These are phyloP conservation scores for Apophysomyces variabilis DNA, from an alignment of 371 early-diverging fungal species.

Conservation along the genomic window DNA sequence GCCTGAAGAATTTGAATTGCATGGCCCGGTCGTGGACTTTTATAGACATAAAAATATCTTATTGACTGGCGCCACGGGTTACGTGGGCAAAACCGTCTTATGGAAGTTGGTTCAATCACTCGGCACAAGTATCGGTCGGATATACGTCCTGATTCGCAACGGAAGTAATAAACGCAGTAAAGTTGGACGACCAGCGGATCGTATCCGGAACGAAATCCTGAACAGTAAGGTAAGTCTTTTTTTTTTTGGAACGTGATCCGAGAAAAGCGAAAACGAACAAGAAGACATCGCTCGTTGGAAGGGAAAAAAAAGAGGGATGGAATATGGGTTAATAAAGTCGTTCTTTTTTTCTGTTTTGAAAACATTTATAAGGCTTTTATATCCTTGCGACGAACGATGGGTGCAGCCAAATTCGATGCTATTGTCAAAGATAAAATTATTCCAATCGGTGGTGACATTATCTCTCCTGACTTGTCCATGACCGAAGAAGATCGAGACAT, in stretches of 20 bases:
- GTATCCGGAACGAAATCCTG: constrained; percentile 48
- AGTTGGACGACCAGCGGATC: constrained; percentile 50
- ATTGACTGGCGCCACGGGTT: constrained; percentile 67
- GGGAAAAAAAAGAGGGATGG: not conserved
- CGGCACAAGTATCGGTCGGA: constrained; percentile 34
- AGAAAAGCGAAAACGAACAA: not conserved
- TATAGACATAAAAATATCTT: constrained; percentile 48
- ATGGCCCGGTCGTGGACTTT: constrained; percentile 35
- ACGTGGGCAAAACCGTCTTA: constrained; percentile 64
- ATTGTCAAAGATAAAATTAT: constrained; percentile 58
- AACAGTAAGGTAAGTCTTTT: constrained; percentile 39
- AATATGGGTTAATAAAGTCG: too few relatives aligned
- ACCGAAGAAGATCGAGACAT: constrained; percentile 50
- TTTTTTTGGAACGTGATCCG: not conserved
- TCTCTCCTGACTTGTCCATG: constrained; percentile 59
- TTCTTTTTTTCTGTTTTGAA: too few relatives aligned
- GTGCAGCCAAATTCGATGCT: constrained; percentile 39
- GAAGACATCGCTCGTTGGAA: not conserved
- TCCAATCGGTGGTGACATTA: constrained; percentile 64
- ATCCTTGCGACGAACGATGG: constrained; percentile 39
- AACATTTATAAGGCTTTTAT: constrained; percentile 37
- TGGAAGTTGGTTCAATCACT: constrained; percentile 55
- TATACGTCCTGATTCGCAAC: constrained; percentile 51
- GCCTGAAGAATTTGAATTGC: constrained; percentile 15
- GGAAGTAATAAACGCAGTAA: constrained; percentile 54